Evolutionary conservation across 805 yeast species (phyloP).

Genomic region (Myxozyma melibiosi): DNA sequence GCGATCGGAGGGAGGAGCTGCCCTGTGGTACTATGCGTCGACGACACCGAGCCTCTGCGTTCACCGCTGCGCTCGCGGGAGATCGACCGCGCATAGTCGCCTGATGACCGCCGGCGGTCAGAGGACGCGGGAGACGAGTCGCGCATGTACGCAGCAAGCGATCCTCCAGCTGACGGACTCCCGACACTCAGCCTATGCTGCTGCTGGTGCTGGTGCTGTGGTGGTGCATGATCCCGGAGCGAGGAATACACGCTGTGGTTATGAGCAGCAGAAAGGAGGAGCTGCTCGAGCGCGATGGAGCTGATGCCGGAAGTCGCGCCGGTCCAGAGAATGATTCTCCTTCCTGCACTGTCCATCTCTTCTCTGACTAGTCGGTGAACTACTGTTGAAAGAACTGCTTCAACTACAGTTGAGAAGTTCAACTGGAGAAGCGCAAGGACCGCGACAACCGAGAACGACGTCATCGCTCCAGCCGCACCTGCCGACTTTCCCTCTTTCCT

Average conservation of each 20-base stretch:
- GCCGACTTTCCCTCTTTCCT: too few relatives aligned
- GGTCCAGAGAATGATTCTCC: conserved; percentile 31
- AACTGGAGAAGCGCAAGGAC: too few relatives aligned
- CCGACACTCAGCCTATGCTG: not conserved
- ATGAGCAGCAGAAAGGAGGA: conserved; percentile 13
- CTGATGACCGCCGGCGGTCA: not conserved
- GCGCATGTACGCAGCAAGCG: not conserved
- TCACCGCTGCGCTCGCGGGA: not conserved
- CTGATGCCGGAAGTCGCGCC: conserved; percentile 30
- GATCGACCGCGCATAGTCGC: not conserved
- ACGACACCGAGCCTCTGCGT: conserved; percentile 2
- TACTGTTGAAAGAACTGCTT: too few relatives aligned
- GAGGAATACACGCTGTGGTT: not conserved
- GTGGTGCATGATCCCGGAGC: not conserved
- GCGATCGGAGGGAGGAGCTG: not conserved
- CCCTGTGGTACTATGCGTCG: not conserved
- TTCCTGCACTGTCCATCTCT: conserved; percentile 36
- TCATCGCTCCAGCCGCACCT: too few relatives aligned
- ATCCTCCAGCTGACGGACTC: not conserved
- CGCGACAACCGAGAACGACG: too few relatives aligned
- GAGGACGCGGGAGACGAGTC: not conserved
- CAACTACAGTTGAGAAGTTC: too few relatives aligned
- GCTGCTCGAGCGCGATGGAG: conserved; percentile 23
- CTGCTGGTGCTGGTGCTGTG: not conserved
- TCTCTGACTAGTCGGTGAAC: too few relatives aligned